Conservation (phyloP, 106 monocot species). For the Gastrodia elata region DNA sequence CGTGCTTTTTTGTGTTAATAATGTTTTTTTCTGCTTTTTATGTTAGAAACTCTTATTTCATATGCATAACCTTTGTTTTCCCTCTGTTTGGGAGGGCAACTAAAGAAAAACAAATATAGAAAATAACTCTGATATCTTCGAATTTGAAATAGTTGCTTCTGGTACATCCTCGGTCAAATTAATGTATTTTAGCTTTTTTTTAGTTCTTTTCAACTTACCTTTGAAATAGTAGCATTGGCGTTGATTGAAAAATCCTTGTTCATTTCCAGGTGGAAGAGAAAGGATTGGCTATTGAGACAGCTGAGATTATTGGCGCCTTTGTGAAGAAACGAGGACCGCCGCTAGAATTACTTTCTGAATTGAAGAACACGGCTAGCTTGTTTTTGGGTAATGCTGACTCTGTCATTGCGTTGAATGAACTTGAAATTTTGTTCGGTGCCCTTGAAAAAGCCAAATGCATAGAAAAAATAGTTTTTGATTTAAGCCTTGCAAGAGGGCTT, state of each 20-base stretch:
- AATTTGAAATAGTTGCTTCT: background rate
- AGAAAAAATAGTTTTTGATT: constrained; percentile 80
- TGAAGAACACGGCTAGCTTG: constrained; percentile 48
- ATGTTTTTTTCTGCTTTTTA: background rate
- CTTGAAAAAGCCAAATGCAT: constrained; percentile 61
- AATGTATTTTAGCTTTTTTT: background rate
- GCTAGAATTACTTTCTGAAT: constrained; percentile 58
- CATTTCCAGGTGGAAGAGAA: constrained; percentile 83
- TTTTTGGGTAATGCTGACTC: constrained; percentile 59
- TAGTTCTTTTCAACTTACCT: background rate
- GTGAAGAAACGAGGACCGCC: constrained; percentile 80
- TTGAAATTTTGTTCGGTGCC: constrained; percentile 75
- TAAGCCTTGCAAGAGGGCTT: constrained; percentile 97
- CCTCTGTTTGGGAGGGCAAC: background rate
- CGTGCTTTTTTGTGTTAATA: background rate
- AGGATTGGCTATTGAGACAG: constrained; percentile 66
- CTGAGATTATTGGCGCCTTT: constrained; percentile 71
- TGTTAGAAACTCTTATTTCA: background rate
- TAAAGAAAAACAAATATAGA: background rate
- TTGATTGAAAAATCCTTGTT: background rate
- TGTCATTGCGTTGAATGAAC: constrained; percentile 57
- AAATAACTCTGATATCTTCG: background rate
- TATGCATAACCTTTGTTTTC: too few species aligned
- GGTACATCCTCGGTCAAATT: background rate
- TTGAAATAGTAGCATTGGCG: background rate